These are phyloP conservation scores for Cyathus striatus DNA, from an alignment of 768 basidiomycete species.

Conservation along the genomic window DNA sequence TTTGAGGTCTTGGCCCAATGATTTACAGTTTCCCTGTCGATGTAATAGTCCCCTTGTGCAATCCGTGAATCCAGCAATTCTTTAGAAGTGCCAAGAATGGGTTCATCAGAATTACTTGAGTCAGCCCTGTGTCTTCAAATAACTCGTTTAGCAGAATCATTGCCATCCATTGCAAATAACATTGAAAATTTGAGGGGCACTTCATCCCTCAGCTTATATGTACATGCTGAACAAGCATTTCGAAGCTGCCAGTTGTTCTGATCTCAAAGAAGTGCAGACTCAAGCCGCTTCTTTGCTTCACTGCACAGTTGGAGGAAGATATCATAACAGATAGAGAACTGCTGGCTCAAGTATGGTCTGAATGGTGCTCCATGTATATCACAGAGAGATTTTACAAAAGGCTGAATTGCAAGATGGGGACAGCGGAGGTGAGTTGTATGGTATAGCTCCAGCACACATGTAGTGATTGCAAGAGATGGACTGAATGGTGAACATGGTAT, in stretches of 20 bases:
- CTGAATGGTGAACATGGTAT: constrained; percentile 16
- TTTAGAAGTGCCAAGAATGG: too few species aligned
- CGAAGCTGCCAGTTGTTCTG: constrained; percentile 15
- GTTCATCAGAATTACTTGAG: background rate
- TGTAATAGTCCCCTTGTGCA: constrained; percentile 11
- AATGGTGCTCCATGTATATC: constrained; percentile 19
- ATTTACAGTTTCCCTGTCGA: constrained; percentile 14
- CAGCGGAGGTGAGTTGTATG: constrained; percentile 11
- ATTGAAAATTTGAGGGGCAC: constrained; percentile 11
- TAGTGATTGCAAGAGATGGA: constrained; percentile 13
- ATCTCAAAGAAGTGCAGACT: constrained; percentile 14
- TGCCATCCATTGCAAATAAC: constrained; percentile 19
- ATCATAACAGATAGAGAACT: constrained; percentile 19
- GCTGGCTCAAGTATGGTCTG: constrained; percentile 8
- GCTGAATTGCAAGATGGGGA: constrained; percentile 19
- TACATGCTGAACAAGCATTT: constrained; percentile 21
- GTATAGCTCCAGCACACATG: constrained; percentile 15
- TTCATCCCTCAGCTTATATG: constrained; percentile 18
- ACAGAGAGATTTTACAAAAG: constrained; percentile 20
- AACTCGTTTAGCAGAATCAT: constrained; percentile 21
- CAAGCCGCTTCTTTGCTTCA: constrained; percentile 8
- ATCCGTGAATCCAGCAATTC: constrained; percentile 4
- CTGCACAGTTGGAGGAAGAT: constrained; percentile 13
- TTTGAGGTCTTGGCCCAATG: constrained; percentile 11
- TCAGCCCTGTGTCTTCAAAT: background rate